Base-by-base conservation (phyloP, 257 asterid genomes). In the Nicotiana tabacum region DNA sequence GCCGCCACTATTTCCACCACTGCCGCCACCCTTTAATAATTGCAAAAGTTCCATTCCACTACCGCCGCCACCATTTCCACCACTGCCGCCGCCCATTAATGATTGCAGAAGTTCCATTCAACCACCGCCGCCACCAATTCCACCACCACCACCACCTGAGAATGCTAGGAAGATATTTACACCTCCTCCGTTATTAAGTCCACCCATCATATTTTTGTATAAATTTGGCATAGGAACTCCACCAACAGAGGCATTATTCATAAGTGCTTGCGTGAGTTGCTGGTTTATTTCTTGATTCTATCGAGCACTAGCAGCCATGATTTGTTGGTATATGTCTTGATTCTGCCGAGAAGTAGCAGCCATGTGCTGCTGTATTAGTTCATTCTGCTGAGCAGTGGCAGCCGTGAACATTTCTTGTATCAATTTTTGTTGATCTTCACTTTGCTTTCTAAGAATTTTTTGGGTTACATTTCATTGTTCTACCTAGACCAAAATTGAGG, bases 1-100 rank as follows among this genome's bases (percentile, higher is more conserved):
- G 43, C 8, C 83, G 27, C 81, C 69, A 11, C 66, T 84, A 3
- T 66, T 68, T 2, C 66, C 84, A 37, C 62, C 30, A 33, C 37
- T 64, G 8, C 86, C 87, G 43, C 90, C 90, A 9, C 90, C 89
- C 80, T 85, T 0, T 17, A 90, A 69, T 21, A 88, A 72, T 58
- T 91, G 92, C 77, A 86, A 24, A 27, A 80, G 21, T 62, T 87
- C 37, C 37, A 33, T 33, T 33, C 37, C 37, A 33, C 37, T 6
- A 4, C 37, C 0, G 10, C 11, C 83, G 27, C 81, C 70, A 11
- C 66, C 85, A 3, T 66, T 68, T 2, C 66, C 84, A 37, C 62
- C 30, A 33, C 37, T 64, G 8, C 86, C 87, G 43, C 90, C 90
- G 7, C 90, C 89, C 80, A 86, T 0, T 17, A 90, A 69, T 21